Base-by-base conservation (phyloP, 768 basidiomycete species). In the Macrolepiota albuminosa region DNA sequence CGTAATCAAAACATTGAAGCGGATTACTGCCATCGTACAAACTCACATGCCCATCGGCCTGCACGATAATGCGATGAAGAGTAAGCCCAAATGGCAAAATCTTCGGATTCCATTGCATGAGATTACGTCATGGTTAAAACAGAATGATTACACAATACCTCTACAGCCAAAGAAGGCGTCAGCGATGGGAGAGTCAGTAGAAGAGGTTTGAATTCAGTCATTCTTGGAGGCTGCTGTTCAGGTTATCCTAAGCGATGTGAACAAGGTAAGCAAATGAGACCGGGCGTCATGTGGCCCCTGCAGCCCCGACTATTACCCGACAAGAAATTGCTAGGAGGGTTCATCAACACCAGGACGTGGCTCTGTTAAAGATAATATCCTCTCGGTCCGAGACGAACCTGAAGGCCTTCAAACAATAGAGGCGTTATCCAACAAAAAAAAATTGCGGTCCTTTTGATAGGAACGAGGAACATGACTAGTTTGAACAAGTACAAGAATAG, bases 61-160 rank as follows among this genome's bases (percentile, higher is more conserved):
- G 84, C 37, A 88, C 81, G 62, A 86, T 77, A 64, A 90, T 71
- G 48, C 83, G 81, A 69, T 91, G 87, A 62, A 91, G 75, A 11
- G 87, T 88, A 63, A 89, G 73, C 8, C 89, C 88, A 62, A 80
- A 76, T 6, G 87, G 87, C 45, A 89, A 75, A 62, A 89, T 74
- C 87, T 89, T 60, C 24, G 45, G 36, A 55, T 42, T 47, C 39
- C 18, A 13, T 5, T 54, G 40, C 7, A 26, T 55, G 26, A 58
- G 49, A 46, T 36, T 46, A 61, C 53, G 58, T 47, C 56, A 48
- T 48, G 47, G 13, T 1, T 36, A 6, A 7, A 7, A 52, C 2
- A 26, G 1, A 9, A 33, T 29, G 9, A 26, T 24, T 6, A 31
- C 21, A 42, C 46, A 31, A 7, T 62, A 84, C 86, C 81, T 88